Percentiles rank a stretch among this genome's conserved stretches.
phyloP scores from a whole-genome alignment of 441 rosid species.

The Pelargonium hybrid region DNA sequence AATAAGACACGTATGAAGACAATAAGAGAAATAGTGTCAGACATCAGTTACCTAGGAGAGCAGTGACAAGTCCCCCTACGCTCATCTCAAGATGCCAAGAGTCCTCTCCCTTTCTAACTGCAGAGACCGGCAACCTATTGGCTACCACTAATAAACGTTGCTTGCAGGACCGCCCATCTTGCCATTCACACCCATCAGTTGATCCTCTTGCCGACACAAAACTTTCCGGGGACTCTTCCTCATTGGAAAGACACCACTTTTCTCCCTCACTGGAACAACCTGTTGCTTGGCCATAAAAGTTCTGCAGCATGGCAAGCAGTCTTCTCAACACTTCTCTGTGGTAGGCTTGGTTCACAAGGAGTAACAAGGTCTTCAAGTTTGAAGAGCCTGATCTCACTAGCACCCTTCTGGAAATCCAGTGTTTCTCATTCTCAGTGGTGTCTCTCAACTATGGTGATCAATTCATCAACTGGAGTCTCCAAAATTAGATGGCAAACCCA shows the following conservation, averaged over 20 bases:
- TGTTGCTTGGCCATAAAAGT: no score
- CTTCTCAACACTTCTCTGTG: no score
- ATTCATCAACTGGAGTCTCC: no score
- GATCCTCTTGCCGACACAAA: conserved; percentile 39
- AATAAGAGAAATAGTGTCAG: neutral
- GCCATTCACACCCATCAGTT: conserved; percentile 47
- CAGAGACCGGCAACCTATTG: conserved; percentile 93
- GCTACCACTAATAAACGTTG: conserved; percentile 92
- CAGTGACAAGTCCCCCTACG: conserved; percentile 92
- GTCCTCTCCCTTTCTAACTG: conserved; percentile 88
- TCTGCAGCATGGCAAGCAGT: no score
- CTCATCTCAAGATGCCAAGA: conserved; percentile 93
- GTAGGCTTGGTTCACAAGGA: no score
- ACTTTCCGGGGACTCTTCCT: conserved; percentile 59
- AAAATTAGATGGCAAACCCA: no score
- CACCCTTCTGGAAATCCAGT: no score
- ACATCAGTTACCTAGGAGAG: conserved; percentile 31
- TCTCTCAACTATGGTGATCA: no score
- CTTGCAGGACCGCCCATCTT: conserved; percentile 55
- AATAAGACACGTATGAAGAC: conserved; percentile 19
- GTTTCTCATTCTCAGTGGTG: no score
- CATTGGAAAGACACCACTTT: conserved; percentile 22
- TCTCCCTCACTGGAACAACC: no score
- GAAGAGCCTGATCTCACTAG: no score
- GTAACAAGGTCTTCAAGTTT: no score